These are phyloP conservation scores for Nemania bipapillata DNA, from an alignment of 2,329 filamentous ascomycete genomes.

Conservation along the genomic window DNA sequence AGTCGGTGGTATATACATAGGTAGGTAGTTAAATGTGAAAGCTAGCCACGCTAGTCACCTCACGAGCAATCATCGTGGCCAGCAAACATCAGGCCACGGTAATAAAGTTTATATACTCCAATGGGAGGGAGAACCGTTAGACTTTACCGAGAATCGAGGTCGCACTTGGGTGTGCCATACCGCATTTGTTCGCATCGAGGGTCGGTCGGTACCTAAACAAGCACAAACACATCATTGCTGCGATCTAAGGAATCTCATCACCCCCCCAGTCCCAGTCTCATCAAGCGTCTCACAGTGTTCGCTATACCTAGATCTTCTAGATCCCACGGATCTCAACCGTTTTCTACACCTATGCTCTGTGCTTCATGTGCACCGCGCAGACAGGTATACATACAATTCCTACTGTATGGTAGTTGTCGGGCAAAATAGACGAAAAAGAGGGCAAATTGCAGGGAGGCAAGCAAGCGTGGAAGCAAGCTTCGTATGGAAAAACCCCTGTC, in stretches of 20 bases:
- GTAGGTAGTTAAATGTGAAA: neutral
- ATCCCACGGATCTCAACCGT: constrained; percentile 23
- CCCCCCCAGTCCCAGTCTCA: constrained; percentile 12
- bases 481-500: constrained; percentile 26
- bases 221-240: constrained; percentile 22
- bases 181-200: constrained; percentile 10
- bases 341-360: neutral
- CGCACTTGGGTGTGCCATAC: constrained; percentile 15
- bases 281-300: constrained; percentile 22
- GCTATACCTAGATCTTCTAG: neutral
- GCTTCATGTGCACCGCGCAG: too few species aligned
- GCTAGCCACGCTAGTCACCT: neutral
- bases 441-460: constrained; percentile 20
- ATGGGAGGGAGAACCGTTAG: constrained; percentile 10
- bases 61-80: constrained; percentile 8
- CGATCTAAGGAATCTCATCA: constrained; percentile 21
- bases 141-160: constrained; percentile 11
- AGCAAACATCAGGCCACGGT: constrained; percentile 28
- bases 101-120: constrained; percentile 3
- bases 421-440: constrained; percentile 15
- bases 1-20: neutral
- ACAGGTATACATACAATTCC: too few species aligned
- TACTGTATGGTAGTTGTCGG: neutral
- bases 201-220: constrained; percentile 5
- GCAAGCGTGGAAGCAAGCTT: constrained; percentile 21